phyloP scores from a whole-genome alignment of 2,329 filamentous ascomycete genomes.

The Calycina herbarum region DNA sequence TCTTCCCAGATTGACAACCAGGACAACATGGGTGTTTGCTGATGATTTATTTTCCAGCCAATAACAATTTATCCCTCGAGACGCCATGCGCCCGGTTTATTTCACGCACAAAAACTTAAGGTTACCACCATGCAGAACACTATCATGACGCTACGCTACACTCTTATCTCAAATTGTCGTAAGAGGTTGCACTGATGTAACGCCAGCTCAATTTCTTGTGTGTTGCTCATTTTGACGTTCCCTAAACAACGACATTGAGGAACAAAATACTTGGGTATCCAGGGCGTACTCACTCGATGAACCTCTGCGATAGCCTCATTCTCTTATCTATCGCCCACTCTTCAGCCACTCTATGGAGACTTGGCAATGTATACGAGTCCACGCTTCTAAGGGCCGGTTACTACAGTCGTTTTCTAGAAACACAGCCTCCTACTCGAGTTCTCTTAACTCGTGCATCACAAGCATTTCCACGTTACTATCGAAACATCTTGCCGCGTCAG shows the following conservation, averaged over 20 bases:
- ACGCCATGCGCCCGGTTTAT: conserved; percentile 1
- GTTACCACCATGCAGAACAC: background rate
- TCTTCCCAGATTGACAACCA: background rate
- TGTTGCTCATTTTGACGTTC: background rate
- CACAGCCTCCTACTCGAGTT: too few species aligned
- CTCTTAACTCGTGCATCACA: background rate
- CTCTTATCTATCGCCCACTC: background rate
- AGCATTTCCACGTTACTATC: background rate
- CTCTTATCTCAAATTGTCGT: conserved; percentile 1
- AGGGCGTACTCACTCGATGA: background rate
- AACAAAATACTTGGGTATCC: background rate
- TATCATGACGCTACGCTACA: background rate
- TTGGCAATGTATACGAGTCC: background rate
- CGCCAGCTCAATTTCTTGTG: background rate
- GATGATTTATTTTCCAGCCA: background rate
- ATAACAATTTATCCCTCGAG: conserved; percentile 1
- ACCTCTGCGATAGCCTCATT: background rate
- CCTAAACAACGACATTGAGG: background rate
- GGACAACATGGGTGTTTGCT: background rate
- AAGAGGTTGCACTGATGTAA: background rate
- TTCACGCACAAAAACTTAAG: conserved; percentile 1
- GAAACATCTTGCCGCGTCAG: conserved; percentile 14
- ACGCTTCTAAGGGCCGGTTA: too few species aligned
- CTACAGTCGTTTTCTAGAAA: too few species aligned
- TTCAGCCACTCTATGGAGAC: background rate